phyloP scores from a whole-genome alignment of 1,139 yeast species.

The Meyerozyma athensensis region DNA sequence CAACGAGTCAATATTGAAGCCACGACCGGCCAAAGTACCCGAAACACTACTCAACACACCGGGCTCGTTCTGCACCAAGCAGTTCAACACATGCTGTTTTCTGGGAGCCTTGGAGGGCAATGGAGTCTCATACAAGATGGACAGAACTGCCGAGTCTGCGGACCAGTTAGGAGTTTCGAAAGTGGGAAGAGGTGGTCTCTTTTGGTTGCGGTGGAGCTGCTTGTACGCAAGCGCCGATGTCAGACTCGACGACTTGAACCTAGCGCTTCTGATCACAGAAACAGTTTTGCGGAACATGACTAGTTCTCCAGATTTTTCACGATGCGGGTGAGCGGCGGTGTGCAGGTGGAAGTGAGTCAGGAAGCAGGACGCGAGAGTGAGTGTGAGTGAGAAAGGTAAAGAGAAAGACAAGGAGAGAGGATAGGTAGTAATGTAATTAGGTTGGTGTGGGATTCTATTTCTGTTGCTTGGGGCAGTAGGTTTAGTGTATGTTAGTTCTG shows the following conservation, averaged over 20 bases:
- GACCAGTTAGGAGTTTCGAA: slow-evolving; percentile 94
- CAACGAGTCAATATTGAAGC: slow-evolving; percentile 94
- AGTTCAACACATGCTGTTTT: slow-evolving; percentile 86
- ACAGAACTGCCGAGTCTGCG: slow-evolving; percentile 91
- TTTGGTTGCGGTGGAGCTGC: slow-evolving; percentile 78
- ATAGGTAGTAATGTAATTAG: no score
- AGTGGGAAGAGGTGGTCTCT: slow-evolving; percentile 91
- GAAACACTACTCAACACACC: slow-evolving; percentile 93
- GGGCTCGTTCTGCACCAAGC: slow-evolving; percentile 97
- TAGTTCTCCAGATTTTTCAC: slow-evolving; percentile 1
- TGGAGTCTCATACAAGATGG: slow-evolving; percentile 93
- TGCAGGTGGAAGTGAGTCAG: no score
- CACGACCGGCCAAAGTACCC: slow-evolving; percentile 95
- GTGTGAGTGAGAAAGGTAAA: no score
- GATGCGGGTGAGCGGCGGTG: not conserved
- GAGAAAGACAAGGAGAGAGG: no score
- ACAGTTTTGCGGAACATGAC: not conserved
- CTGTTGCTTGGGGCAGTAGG: no score
- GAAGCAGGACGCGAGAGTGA: no score
- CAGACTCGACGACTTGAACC: slow-evolving; percentile 46
- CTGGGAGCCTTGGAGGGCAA: slow-evolving; percentile 61
- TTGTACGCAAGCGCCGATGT: slow-evolving; percentile 97
- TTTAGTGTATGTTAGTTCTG: no score
- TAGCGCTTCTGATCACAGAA: slow-evolving; percentile 12
- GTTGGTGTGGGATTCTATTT: no score